Evolutionary conservation across 371 early-diverging fungal genomes (phyloP), one percentile per base, ranked within the genome.

Genomic region (Mucor sp.): DNA sequence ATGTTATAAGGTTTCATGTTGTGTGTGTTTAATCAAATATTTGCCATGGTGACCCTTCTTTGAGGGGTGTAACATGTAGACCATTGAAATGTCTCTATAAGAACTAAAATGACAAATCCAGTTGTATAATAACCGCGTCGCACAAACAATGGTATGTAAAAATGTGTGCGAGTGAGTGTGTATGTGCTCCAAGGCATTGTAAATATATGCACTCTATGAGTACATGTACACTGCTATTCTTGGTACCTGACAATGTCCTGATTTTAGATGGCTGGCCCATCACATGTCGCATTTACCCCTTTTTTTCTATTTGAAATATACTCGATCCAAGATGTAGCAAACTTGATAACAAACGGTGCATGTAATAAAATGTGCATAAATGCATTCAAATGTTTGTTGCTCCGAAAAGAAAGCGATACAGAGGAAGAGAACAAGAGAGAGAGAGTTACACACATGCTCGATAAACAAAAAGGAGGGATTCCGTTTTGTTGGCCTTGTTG

Each of bases 1-100:
- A 23, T 47, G 21, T 21, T 53, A 21, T 27, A 53, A 53, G 15
- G 53, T 53, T 53, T 53, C 53, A 53, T 53, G 53, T 25, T 47
- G n/a, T 19, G 21, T 53, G 21, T 53, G 14, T 53, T 41, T 41
- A 27, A 53, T 53, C 53, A 53, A 41, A 53, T 53, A 53, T 53
- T 53, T 53, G 53, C 53, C 53, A 53, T 53, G 53, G 53, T 53
- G 53, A 53, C 53, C 27, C 41, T 17, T 41, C 41, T 53, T 53
- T 53, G 23, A 47, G 47, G 53, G 5, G 14, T 53, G 27, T 53
- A 25, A 27, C 53, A 27, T 27, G 27, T 53, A 12, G 9, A 47
- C 53, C 25, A 53, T 53, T 53, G 53, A 23, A 53, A 27, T 53
- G 53, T 53, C 27, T 25, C 25, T 50, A 12, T 25, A 12, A 50